Conservation (phyloP, 2,329 filamentous ascomycete genomes). For the Aspergillus hiratsukae region DNA sequence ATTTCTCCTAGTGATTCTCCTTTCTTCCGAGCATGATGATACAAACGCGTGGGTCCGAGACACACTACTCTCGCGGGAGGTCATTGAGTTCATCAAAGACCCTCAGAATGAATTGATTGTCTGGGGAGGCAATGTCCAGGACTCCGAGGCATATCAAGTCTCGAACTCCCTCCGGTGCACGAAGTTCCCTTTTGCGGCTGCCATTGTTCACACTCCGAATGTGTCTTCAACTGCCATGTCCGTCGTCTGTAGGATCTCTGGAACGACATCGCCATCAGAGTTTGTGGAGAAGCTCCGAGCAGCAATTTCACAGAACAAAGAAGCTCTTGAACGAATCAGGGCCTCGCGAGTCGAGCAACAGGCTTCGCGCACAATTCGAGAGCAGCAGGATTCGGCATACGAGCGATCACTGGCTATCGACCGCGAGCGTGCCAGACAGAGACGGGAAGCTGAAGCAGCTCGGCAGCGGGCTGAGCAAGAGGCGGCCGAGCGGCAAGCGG, state of each 20-base stretch:
- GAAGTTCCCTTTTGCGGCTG: constrained; percentile 83
- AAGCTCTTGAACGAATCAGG: constrained; percentile 70
- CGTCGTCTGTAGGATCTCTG: constrained; percentile 72
- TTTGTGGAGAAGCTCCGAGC: constrained; percentile 71
- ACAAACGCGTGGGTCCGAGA: constrained; percentile 76
- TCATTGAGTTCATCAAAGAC: constrained; percentile 69
- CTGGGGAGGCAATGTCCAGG: constrained; percentile 89
- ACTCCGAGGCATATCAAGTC: constrained; percentile 92
- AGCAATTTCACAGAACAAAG: constrained; percentile 70
- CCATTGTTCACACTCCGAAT: constrained; percentile 83
- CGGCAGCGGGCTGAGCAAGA: constrained; percentile 60
- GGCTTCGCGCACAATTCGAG: constrained; percentile 72
- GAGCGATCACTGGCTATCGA: constrained; percentile 86
- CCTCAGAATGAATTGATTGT: constrained; percentile 74
- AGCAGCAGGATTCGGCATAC: constrained; percentile 89
- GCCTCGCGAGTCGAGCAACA: constrained; percentile 74
- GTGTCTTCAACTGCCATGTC: constrained; percentile 86
- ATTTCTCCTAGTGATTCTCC: constrained; percentile 80
- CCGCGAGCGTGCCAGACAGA: constrained; percentile 73
- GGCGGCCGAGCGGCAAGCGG: constrained; percentile 60
- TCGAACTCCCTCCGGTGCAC: constrained; percentile 81
- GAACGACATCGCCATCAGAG: constrained; percentile 64
- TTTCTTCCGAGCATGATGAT: constrained; percentile 93
- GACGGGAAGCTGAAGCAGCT: constrained; percentile 68
- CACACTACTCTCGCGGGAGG: constrained; percentile 71